Evolutionary conservation across 768 basidiomycete species (phyloP), one percentile per base, ranked within the genome.

Genomic region (Sarcodon aspratus): DNA sequence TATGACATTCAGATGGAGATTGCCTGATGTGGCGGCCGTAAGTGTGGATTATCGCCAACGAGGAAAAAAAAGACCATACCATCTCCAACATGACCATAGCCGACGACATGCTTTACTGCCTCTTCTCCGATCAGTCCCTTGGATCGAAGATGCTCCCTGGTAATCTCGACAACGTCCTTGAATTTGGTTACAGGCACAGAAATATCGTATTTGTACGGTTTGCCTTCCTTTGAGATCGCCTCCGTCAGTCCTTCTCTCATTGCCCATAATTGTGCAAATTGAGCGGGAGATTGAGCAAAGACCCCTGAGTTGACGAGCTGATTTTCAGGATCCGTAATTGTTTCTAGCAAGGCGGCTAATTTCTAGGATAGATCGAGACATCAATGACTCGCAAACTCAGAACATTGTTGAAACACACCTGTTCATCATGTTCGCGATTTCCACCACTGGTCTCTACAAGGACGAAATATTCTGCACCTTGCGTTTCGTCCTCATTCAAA

Each of bases 31-130:
- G 47, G 40, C 17, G 42, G 40, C 33, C 36, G 36, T 53, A 37
- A 47, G 49, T 21, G 44, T 4, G 12, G 7, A 27, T 7, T 15
- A 9, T 7, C 32, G 36, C 18, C 34, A 36, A 37, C 34, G 15
- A 46, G 1, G 34, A n/a, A 43, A 42, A 36, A 34, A 17, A n/a
- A 10, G 13, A 21, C 67, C 82, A 59, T 59, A 84, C 94, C 93
- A 66, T 99, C 96, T 18, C 96, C 96, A 47, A 98, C 82, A 63
- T 99, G 96, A 10, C 96, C 96, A 57, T 90, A 99, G 9, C 96
- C 96, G 50, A 95, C 67, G 11, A 94, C 88, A 59, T 82, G 77
- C 62, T 83, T 85, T 36, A 98, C 85, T 27, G 79, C 82, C 42
- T 79, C 71, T 13, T 85, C 80, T 11, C 74, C 75, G 37, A 90